Conservation (phyloP, 768 basidiomycete species). For the Cantharellus anzutake region DNA sequence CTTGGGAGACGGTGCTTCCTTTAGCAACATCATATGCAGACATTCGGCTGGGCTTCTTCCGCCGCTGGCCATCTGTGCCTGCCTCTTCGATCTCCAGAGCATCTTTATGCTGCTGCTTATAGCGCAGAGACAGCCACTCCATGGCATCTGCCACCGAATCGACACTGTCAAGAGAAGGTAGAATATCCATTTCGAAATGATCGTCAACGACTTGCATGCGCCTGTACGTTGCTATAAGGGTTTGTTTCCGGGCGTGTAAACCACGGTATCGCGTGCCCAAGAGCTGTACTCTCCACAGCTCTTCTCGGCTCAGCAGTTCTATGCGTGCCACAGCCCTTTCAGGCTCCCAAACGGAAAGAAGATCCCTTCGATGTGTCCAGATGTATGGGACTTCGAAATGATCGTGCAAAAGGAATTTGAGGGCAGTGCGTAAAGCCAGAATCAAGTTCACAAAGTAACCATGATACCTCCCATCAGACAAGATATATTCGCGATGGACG, state of each 20-base stretch:
- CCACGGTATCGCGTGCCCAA: slow-evolving; percentile 84
- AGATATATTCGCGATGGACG: slow-evolving; percentile 58
- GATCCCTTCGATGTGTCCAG: slow-evolving; percentile 84
- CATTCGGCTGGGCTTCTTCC: slow-evolving; percentile 66
- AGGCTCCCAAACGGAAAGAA: slow-evolving; percentile 66
- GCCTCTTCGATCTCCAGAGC: slow-evolving; percentile 13
- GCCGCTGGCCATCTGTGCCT: slow-evolving; percentile 29
- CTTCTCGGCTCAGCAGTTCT: slow-evolving; percentile 55
- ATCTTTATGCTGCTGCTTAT: slow-evolving; percentile 40
- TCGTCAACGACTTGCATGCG: slow-evolving; percentile 50
- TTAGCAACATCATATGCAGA: slow-evolving; percentile 74
- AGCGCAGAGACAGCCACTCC: slow-evolving; percentile 79
- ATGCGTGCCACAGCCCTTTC: slow-evolving; percentile 23
- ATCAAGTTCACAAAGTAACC: slow-evolving; percentile 50
- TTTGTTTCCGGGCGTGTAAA: slow-evolving; percentile 50
- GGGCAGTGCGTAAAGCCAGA: slow-evolving; percentile 55
- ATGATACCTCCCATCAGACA: slow-evolving; percentile 36
- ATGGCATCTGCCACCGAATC: slow-evolving; percentile 82
- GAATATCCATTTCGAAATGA: slow-evolving; percentile 55
- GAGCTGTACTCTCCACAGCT: slow-evolving; percentile 83
- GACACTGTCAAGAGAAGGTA: slow-evolving; percentile 42
- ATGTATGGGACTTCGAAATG: slow-evolving; percentile 91
- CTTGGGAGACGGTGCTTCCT: slow-evolving; percentile 51
- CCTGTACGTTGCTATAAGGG: slow-evolving; percentile 42
- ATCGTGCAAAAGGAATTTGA: slow-evolving; percentile 70